Evolutionary conservation across 345 rosid genomes (phyloP).

Genomic region (Acer saccharum): DNA sequence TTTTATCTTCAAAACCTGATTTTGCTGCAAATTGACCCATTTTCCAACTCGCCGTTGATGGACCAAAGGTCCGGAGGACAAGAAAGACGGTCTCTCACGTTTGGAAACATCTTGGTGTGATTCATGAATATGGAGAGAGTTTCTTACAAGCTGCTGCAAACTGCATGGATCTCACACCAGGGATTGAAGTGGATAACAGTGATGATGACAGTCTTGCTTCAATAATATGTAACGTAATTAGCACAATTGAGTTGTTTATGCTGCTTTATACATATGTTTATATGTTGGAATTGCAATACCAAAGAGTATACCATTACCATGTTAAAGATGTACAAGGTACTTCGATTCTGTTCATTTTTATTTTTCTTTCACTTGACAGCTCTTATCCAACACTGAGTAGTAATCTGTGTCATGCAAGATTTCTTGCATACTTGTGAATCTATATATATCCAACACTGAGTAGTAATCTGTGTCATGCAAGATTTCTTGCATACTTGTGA

Average conservation of each 20-base stretch:
- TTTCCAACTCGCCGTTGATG: slow-evolving; percentile 23
- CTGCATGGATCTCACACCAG: slow-evolving; percentile 7
- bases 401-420: background rate
- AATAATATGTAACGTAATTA: background rate
- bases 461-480: background rate
- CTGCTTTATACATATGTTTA: background rate
- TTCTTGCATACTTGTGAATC: background rate
- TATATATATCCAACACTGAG: background rate
- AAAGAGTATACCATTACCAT: background rate
- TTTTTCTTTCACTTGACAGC: background rate
- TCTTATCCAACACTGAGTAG: background rate
- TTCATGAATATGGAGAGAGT: slow-evolving; percentile 11
- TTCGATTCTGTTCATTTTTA: background rate
- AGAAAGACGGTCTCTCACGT: slow-evolving; percentile 28
- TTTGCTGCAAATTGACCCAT: slow-evolving; percentile 23
- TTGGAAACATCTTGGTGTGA: slow-evolving; percentile 8
- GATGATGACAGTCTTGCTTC: slow-evolving; percentile 17
- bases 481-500: background rate
- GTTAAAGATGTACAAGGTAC: slow-evolving; percentile 2
- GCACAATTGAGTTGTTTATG: background rate
- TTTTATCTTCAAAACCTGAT: slow-evolving; percentile 16
- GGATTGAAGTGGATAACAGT: slow-evolving; percentile 13
- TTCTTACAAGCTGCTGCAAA: slow-evolving; percentile 20
- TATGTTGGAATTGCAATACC: slow-evolving; percentile 8
- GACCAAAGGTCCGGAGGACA: slow-evolving; percentile 22